Evolutionary conservation across 345 rosid genomes (phyloP).

Genomic region (Chamaenerion angustifolium): DNA sequence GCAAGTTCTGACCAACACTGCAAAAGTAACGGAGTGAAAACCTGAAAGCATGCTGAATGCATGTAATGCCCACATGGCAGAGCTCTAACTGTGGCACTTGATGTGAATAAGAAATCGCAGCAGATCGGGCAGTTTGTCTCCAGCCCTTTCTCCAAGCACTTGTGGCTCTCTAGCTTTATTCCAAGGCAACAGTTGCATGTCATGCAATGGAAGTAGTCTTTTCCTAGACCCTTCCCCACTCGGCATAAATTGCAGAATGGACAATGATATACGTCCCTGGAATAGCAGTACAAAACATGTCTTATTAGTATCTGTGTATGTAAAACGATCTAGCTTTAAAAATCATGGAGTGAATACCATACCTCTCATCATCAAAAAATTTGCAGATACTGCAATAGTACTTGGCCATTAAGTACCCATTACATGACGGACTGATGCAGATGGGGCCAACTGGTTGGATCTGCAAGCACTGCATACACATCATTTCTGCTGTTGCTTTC

Average conservation of each 20-base stretch:
- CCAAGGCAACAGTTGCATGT: conserved; percentile 86
- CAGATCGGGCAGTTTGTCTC: conserved; percentile 89
- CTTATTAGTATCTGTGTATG: neutral
- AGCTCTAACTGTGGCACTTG: conserved; percentile 72
- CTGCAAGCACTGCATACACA: conserved; percentile 59
- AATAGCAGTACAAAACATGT: conserved; percentile 1
- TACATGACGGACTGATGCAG: conserved; percentile 40
- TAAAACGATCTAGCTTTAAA: neutral
- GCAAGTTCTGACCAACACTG: neutral
- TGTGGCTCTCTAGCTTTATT: conserved; percentile 56
- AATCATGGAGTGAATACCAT: neutral
- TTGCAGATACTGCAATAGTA: conserved; percentile 80
- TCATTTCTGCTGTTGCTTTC: conserved; percentile 56
- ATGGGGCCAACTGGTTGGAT: conserved; percentile 38
- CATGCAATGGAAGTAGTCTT: conserved; percentile 91
- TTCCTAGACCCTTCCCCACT: conserved; percentile 75
- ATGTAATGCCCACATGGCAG: conserved; percentile 87
- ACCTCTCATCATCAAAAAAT: conserved; percentile 93
- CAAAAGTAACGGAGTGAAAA: conserved; percentile 11
- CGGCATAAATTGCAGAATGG: conserved; percentile 93
- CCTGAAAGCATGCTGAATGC: conserved; percentile 97
- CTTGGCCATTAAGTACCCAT: conserved; percentile 42
- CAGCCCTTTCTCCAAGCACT: conserved; percentile 77
- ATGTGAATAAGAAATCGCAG: conserved; percentile 77
- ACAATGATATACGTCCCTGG: conserved; percentile 75